A percentile compares a stretch with the other conserved stretches of the same genome.
phyloP scores from a whole-genome alignment of 1,139 yeast species.

The Scheffersomyces illinoinensis region DNA sequence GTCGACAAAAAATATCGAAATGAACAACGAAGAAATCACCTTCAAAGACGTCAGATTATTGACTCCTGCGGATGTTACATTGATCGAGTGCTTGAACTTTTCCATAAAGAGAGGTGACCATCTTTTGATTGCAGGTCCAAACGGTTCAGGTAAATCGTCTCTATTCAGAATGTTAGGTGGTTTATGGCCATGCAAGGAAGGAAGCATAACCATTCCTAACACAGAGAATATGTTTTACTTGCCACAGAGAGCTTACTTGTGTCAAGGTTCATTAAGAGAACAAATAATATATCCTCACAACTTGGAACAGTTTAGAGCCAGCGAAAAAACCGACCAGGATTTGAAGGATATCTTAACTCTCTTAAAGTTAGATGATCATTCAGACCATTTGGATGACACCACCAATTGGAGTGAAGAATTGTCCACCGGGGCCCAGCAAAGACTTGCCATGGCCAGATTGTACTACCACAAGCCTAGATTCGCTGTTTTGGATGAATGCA shows the following conservation, averaged over 20 bases:
- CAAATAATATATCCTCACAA: constrained; percentile 88
- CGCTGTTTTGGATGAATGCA: constrained; percentile 94
- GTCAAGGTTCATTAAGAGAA: constrained; percentile 72
- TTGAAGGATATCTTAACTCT: constrained; percentile 61
- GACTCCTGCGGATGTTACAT: constrained; percentile 81
- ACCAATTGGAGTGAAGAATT: constrained; percentile 90
- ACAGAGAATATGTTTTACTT: constrained; percentile 77
- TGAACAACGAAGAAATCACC: constrained; percentile 62
- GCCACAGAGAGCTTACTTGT: constrained; percentile 89
- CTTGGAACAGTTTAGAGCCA: constrained; percentile 54
- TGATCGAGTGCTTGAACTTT: constrained; percentile 68
- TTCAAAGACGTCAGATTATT: constrained; percentile 75
- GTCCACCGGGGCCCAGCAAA: constrained; percentile 89
- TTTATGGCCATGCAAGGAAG: constrained; percentile 80
- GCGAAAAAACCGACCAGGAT: constrained; percentile 57
- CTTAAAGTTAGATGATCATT: constrained; percentile 58
- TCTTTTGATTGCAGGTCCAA: constrained; percentile 88
- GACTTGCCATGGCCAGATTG: constrained; percentile 90
- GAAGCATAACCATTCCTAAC: constrained; percentile 66
- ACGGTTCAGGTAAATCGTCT: constrained; percentile 94
- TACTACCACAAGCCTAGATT: constrained; percentile 89
- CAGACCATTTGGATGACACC: constrained; percentile 56
- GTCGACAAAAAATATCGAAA: constrained; percentile 24
- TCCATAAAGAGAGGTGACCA: constrained; percentile 81
- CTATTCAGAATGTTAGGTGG: constrained; percentile 89